Evolutionary conservation across 345 rosid genomes (phyloP), one percentile per base, ranked within the genome.

Genomic region (Citropsis articulata): DNA sequence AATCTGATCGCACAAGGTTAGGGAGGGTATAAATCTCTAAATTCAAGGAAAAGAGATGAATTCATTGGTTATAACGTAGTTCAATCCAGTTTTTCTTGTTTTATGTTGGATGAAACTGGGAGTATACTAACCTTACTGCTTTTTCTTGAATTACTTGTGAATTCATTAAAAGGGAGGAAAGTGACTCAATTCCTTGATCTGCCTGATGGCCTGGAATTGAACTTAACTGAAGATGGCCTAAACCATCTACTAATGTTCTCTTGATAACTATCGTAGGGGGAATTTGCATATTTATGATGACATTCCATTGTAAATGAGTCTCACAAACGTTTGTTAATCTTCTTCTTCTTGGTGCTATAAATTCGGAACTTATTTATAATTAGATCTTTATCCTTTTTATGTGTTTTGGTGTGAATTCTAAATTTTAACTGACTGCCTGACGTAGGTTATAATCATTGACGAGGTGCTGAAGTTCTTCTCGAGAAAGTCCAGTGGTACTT

Each of bases 391-490:
- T n/a, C 2, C 38, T 56, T n/a, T 33, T 70, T 7, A n/a, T 33
- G 61, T 28, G 2, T 31, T n/a, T 59, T 28, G 22, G 2, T 35
- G 31, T 33, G 14, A 72, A 9, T 18, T 36, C 21, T 4, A 66
- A 35, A 66, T 69, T 66, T 9, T 45, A 13, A 77, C 21, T 64
- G 27, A 78, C 62, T 63, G 18, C 30, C n/a, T 56, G 28, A 28
- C 83, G 85, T 80, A 97, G 99, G 99, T 94, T 68, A 89, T 96
- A 81, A 85, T 96, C 67, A 94, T 96, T 60, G 99, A 96, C 69
- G 99, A 96, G 84, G 71, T 96, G 79, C 86, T 96, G 62, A 96
- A 96, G 89, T 91, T 94, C 88, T 86, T 96, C 84, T 94, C 98
- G 2, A 94, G 99, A 85, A 92, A 88, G 69, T 84, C 93, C 25